These are phyloP conservation scores for Ulota crispa DNA, from an alignment of 225 moss, liverwort and hornwort species.

Conservation along the genomic window DNA sequence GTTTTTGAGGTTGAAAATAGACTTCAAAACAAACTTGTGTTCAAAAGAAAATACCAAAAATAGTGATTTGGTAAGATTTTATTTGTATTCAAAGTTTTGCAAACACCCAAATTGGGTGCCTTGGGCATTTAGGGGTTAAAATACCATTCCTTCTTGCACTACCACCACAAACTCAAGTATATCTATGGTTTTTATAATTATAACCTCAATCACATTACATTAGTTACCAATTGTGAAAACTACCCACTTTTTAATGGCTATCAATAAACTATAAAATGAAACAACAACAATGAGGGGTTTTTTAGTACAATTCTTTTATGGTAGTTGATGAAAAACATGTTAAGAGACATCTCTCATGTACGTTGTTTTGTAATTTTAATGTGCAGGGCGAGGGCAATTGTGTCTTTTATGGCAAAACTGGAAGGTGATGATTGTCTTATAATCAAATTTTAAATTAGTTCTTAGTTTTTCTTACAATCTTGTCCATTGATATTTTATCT, in stretches of 20 bases:
- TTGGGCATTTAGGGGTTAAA: no score
- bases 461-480: background rate
- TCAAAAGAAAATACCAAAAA: no score
- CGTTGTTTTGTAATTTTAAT: background rate
- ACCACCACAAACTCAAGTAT: no score
- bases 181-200: background rate
- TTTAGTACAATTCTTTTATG: no score
- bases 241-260: background rate
- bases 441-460: rapidly evolving
- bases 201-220: background rate
- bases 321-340: no score
- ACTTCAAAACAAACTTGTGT: no score
- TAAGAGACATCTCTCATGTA: background rate
- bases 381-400: conserved; percentile 81
- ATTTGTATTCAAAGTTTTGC: no score
- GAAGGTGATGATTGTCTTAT: conserved; percentile 54
- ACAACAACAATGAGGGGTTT: no score
- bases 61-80: no score
- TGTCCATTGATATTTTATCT: rapidly evolving
- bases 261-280: background rate
- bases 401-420: conserved; percentile 86
- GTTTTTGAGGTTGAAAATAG: no score
- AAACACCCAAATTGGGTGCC: no score
- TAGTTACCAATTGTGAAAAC: background rate
- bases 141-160: no score